Evolutionary conservation across 2,329 filamentous ascomycete species (phyloP), one percentile per base, ranked within the genome.

Genomic region (Neonectria magnoliae): DNA sequence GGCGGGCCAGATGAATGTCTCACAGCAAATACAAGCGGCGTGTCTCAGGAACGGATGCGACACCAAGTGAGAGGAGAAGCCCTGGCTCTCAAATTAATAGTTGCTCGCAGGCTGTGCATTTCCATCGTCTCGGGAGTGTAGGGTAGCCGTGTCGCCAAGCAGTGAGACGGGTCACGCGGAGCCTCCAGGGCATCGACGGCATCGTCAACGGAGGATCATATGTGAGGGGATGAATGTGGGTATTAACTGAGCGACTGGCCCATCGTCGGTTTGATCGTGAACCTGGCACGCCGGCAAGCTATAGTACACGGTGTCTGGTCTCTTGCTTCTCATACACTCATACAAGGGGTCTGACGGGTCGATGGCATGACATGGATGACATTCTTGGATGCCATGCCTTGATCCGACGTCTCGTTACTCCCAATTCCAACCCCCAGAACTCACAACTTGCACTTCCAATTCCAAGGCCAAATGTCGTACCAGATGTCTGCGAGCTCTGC

Each of bases 381-480:
- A 68, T 67, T 61, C 56, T 69, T 64, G 56, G 48, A 65, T 64
- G 67, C 67, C 57, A 64, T 60, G 48, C 57, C 54, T 57, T 48
- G 56, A 62, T 53, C 36, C 59, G 67, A 42, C 59, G 65, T 53
- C 47, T 65, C 62, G 59, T 68, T 36, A 65, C 58, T 62, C 67
- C 68, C 69, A 64, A 64, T 62, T 60, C 48, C 56, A 41, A 57
- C 45, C 60, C 67, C 62, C 64, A 51, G 66, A 66, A 71, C 71
- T 73, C 68, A 73, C 66, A 73, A 50, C 65, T 73, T 70, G 67
- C 71, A 73, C 70, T 73, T 73, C 71, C 71, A 73, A 51, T 64
- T 64, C 61, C 61, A 73, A 73, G 70, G 71, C 71, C 61, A 64
- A 64, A 64, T 64, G 61, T 64, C 61, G 45, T 64, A 52, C 57